Base-by-base conservation (phyloP, 2,329 filamentous ascomycete species). In the Xylaria sp. region DNA sequence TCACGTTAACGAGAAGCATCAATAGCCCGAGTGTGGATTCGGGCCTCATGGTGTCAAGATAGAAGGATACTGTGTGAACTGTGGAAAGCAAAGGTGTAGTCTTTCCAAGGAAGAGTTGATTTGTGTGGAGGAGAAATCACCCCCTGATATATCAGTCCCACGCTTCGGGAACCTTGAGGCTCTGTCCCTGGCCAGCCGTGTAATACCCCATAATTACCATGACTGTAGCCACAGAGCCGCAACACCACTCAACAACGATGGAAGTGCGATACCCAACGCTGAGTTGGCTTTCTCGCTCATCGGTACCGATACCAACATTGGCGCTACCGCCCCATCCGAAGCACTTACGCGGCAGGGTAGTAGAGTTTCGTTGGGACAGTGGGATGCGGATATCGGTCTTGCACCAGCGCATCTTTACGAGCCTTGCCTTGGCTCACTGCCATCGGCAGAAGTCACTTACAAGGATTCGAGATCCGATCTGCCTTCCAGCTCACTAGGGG, bases 181-280 rank as follows among this genome's bases (percentile, higher is more conserved):
- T 60, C 60, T 63, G 50, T 37, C 21, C 0, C 43, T 4, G 43
- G 38, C 53, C 6, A 37, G 3, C 28, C 33, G 53, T 57, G 40
- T 47, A 31, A 37, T 37, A 50, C 51, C 56, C 31, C 56, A 35
- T 42, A 47, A 38, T 45, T 37, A 3, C 23, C 51, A 35, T 42
- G 42, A 38, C 38, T 37, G 4, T 31, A 15, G 17, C 46, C 45
- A n/a, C 40, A 49, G 57, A 63, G 61, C 61, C 57, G 31, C 61
- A 63, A 57, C 51, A 57, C 52, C 57, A 60, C 19, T 47, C 12
- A 33, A 47, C 33, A 37, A 60, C 46, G 8, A 21, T 23, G 42
- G 15, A 51, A 60, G 15, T 53, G 33, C n/a, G 19, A 56, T 52
- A 37, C 56, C 56, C 42, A 33, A 47, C 37, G 14, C 40, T 42